Base-by-base conservation (phyloP, 2,329 filamentous ascomycete genomes). In the Pseudogymnoascus sp. region DNA sequence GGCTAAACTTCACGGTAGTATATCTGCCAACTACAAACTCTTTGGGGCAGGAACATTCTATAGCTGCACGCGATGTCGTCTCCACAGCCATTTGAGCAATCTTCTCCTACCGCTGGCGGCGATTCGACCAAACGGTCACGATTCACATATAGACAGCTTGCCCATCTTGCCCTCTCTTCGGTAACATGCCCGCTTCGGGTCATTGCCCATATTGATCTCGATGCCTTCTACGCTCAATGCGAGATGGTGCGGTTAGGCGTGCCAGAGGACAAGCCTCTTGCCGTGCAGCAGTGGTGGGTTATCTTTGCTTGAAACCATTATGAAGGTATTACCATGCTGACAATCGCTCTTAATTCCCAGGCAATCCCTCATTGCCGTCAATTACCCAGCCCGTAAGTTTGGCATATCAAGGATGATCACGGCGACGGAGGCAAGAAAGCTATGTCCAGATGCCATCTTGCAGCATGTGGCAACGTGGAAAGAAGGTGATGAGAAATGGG, bases 181-280 rank as follows among this genome's bases (percentile, higher is more conserved):
- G 81, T 87, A 0, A 85, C 86, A 7, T 91, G 86, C 61, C 93
- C 93, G 1, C 81, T 99, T 37, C 87, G 95, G 54, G 89, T 96
- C 29, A 86, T 97, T 69, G 91, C 91, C 5, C 93, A 97, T 74
- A 86, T 97, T 67, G 95, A 99, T 72, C 86, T 99, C 65, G 95
- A 99, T 83, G 93, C 93, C 40, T 99, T 99, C 77, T 99, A 99
- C 75, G 89, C 90, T 3, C 95, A 99, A 79, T 97, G 92, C 73
- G 95, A 99, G 77, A 96, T 93, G 83, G 86, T 96, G 8, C 86
- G 95, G 6, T 81, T 97, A 51, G 87, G 86, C 11, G 79, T 90
- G 10, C 79, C 88, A 12, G 86, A 90, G 66, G 84, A 91, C 64
- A 83, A 86, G 68, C 95, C 95, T 8, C 83, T 99, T 23, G 95